A percentile compares a stretch with the other conserved stretches of the same genome.
These are phyloP conservation scores for Porcisia deanei DNA, from an alignment of 208 protist genomes.

Conservation along the genomic window DNA sequence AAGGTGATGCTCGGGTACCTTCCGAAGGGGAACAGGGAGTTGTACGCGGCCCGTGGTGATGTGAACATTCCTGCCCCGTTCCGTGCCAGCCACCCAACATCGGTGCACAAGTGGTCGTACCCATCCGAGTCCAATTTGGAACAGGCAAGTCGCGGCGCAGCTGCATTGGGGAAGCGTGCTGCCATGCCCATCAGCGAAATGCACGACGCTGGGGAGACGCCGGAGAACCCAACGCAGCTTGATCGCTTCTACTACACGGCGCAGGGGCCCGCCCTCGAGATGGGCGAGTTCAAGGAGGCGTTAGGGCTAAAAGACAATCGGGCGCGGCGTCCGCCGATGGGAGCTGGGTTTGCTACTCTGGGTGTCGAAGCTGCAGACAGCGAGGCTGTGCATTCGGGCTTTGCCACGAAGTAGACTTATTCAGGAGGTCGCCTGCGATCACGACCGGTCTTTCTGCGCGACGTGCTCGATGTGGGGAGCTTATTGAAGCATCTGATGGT, in stretches of 20 bases:
- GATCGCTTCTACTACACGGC: constrained; percentile 86
- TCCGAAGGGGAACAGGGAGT: constrained; percentile 84
- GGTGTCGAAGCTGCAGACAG: constrained; percentile 31
- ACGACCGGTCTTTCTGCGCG: neutral
- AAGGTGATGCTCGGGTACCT: constrained; percentile 90
- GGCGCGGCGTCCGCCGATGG: constrained; percentile 45
- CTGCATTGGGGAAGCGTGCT: constrained; percentile 79
- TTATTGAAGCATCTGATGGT: neutral
- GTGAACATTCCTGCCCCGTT: constrained; percentile 83
- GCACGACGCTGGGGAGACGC: constrained; percentile 83
- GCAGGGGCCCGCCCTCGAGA: constrained; percentile 77
- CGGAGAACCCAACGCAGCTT: constrained; percentile 76
- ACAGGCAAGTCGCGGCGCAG: constrained; percentile 78
- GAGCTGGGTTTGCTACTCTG: constrained; percentile 73
- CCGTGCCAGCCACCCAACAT: constrained; percentile 81
- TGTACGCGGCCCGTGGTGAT: constrained; percentile 86
- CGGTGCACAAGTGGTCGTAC: constrained; percentile 68
- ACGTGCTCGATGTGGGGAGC: neutral
- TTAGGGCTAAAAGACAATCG: constrained; percentile 88
- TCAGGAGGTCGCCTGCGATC: neutral
- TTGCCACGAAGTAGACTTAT: constrained; percentile 28
- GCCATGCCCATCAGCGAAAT: constrained; percentile 86
- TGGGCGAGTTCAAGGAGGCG: constrained; percentile 87
- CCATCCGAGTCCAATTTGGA: constrained; percentile 83
- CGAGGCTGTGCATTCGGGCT: constrained; percentile 6